Evolutionary conservation across 2,329 filamentous ascomycete species (phyloP).

Genomic region (Fusarium sp.): DNA sequence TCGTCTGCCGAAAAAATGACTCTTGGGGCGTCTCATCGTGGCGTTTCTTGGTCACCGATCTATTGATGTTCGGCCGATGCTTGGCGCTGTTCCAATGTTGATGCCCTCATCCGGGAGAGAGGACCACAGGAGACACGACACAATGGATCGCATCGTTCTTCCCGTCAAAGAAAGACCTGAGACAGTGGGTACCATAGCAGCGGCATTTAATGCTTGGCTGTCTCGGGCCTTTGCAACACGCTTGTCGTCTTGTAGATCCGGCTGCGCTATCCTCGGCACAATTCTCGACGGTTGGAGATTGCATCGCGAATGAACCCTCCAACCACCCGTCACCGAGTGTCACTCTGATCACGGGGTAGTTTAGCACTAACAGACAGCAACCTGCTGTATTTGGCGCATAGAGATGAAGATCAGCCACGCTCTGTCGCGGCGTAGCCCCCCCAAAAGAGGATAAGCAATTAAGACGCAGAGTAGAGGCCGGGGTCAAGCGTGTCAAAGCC

Average conservation of each 20-base stretch:
- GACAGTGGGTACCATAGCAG: constrained; percentile 32
- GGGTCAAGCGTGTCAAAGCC: constrained; percentile 14
- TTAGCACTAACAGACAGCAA: constrained; percentile 11
- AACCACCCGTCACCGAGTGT: constrained; percentile 2
- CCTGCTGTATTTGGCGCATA: constrained; percentile 31
- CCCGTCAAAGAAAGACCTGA: constrained; percentile 36
- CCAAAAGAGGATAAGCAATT: constrained; percentile 24
- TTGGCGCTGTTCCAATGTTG: constrained; percentile 7
- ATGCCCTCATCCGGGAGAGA: not conserved
- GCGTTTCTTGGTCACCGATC: constrained; percentile 17
- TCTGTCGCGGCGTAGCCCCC: constrained; percentile 22
- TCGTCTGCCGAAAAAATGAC: not conserved
- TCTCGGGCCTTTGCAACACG: constrained; percentile 9
- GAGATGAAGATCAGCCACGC: constrained; percentile 40
- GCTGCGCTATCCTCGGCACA: constrained; percentile 4
- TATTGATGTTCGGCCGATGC: constrained; percentile 20
- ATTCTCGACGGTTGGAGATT: constrained; percentile 10
- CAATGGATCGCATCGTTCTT: constrained; percentile 7
- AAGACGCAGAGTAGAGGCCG: constrained; percentile 6
- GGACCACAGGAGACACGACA: constrained; percentile 1
- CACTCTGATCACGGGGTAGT: constrained; percentile 5
- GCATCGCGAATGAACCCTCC: not conserved
- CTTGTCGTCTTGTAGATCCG: constrained; percentile 15
- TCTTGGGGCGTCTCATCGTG: constrained; percentile 14
- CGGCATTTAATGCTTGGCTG: constrained; percentile 14